Base-by-base conservation (phyloP, 2,329 filamentous ascomycete species). In the Colletotrichum camelliae region DNA sequence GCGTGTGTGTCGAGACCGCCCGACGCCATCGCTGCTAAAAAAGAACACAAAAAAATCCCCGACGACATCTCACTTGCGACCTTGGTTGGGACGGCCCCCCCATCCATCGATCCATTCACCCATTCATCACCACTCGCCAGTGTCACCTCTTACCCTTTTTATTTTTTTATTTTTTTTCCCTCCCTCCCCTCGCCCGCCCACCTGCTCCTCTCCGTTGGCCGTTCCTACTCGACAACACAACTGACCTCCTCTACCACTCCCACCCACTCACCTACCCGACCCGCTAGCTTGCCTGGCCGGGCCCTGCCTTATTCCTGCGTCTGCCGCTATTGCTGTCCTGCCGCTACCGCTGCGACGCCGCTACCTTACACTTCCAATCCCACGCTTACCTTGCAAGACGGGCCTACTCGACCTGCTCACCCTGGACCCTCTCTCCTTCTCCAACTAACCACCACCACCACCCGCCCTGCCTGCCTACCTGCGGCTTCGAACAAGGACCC, bases 51-150 rank as follows among this genome's bases (percentile, higher is more conserved):
- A 71, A 75, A 75, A 73, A 52, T 75, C 73, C 73, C 73, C 73
- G 73, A 75, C 73, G 62, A 72, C 70, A 68, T 72, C 62, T 72
- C 62, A 75, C 70, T 73, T 75, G 73, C 66, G 58, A 73, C 70
- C 33, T 67, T 75, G 73, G 70, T 61, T 67, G 73, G 73, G 73
- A 57, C 55, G 33, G 55, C n/a, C 58, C 66, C 21, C 21, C 21
- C 21, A 21, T 3, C 21, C 21, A 21, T 2, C 21, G 21, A 21
- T 3, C 21, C 21, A 21, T 3, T 3, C 21, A 2, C 21, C 21
- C 21, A 2, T 21, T 21, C 21, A 2, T 3, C 21, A 2, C 21
- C 21, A 3, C 18, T 35, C 58, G 58, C 58, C 29, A 33, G 29
- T 31, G 57, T n/a, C 69, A 64, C 48, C 65, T 60, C 57, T 48